These are phyloP conservation scores for Skeletonema grethae DNA, from an alignment of 108 stramenopile genomes.

Conservation along the genomic window DNA sequence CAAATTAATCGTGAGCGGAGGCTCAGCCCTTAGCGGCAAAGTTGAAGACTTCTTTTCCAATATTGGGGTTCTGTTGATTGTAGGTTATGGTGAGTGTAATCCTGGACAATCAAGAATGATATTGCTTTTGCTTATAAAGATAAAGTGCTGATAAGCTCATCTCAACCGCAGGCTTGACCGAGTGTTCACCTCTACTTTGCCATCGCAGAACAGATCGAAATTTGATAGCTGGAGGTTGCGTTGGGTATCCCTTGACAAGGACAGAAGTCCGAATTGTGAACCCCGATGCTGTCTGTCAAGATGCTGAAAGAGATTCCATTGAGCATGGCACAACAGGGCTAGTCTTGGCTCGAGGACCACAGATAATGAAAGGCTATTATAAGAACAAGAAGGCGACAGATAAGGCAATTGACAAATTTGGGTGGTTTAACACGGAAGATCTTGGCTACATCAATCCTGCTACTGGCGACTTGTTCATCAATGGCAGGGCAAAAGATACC, in stretches of 20 bases:
- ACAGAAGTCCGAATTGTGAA: constrained; percentile 66
- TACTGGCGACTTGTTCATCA: constrained; percentile 67
- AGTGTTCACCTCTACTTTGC: constrained; percentile 53
- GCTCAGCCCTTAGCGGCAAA: constrained; percentile 37
- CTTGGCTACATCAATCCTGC: constrained; percentile 63
- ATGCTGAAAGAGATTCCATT: constrained; percentile 30
- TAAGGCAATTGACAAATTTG: constrained; percentile 67
- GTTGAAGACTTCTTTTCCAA: constrained; percentile 60
- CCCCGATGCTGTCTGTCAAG: constrained; percentile 32
- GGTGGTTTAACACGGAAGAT: constrained; percentile 81
- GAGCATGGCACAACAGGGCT: constrained; percentile 50
- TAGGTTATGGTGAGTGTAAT: neutral
- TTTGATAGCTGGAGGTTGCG: constrained; percentile 56
- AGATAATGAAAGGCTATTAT: constrained; percentile 83
- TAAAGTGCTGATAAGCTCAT: neutral
- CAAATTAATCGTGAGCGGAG: constrained; percentile 54
- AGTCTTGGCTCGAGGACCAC: constrained; percentile 64
- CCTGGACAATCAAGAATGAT: neutral
- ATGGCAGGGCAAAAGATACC: constrained; percentile 78
- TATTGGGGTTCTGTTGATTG: constrained; percentile 4
- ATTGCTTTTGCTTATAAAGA: neutral
- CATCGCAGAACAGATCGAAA: constrained; percentile 50
- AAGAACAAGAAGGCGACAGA: constrained; percentile 75
- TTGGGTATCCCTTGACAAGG: constrained; percentile 53
- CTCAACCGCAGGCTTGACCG: neutral